Conservation (phyloP, 2,329 filamentous ascomycete genomes). For the Monosporascus sp. region DNA sequence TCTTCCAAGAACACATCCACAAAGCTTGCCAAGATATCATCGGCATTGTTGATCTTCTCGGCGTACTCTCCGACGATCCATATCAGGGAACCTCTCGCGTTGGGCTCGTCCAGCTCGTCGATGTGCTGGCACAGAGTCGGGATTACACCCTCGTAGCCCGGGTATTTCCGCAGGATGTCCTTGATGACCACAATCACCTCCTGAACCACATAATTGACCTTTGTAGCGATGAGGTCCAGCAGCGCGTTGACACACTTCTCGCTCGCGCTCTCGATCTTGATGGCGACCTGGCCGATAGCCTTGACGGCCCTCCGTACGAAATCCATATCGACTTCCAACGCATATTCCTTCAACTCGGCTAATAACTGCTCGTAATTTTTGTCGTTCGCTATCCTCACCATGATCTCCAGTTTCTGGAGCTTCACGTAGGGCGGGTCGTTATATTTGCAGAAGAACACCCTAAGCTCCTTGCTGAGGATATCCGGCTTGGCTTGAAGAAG, state of each 20-base stretch:
- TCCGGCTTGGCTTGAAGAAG: constrained; percentile 93
- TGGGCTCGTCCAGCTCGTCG: constrained; percentile 91
- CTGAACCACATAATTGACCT: constrained; percentile 98
- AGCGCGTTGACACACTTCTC: constrained; percentile 94
- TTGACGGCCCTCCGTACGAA: constrained; percentile 92
- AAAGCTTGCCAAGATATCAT: constrained; percentile 85
- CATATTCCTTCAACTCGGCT: constrained; percentile 94
- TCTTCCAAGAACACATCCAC: constrained; percentile 94
- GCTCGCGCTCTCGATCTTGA: constrained; percentile 93
- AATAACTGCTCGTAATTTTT: constrained; percentile 93
- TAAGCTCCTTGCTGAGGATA: constrained; percentile 93
- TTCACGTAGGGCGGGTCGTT: constrained; percentile 98
- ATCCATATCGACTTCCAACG: constrained; percentile 97
- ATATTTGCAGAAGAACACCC: constrained; percentile 99
- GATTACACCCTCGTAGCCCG: constrained; percentile 96
- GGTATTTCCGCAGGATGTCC: constrained; percentile 96
- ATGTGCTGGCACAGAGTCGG: constrained; percentile 94
- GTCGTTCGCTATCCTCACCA: constrained; percentile 98
- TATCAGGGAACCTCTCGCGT: constrained; percentile 84
- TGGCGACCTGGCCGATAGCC: constrained; percentile 95
- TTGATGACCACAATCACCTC: constrained; percentile 99
- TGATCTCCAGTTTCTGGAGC: constrained; percentile 95
- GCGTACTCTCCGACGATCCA: constrained; percentile 99
- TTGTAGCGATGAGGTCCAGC: constrained; percentile 90
- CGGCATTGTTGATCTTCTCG: constrained; percentile 98